A percentile compares a stretch with the other conserved stretches of the same genome.
These are phyloP conservation scores for Penicillium polonicum DNA, from an alignment of 2,329 filamentous ascomycete species.

Conservation along the genomic window DNA sequence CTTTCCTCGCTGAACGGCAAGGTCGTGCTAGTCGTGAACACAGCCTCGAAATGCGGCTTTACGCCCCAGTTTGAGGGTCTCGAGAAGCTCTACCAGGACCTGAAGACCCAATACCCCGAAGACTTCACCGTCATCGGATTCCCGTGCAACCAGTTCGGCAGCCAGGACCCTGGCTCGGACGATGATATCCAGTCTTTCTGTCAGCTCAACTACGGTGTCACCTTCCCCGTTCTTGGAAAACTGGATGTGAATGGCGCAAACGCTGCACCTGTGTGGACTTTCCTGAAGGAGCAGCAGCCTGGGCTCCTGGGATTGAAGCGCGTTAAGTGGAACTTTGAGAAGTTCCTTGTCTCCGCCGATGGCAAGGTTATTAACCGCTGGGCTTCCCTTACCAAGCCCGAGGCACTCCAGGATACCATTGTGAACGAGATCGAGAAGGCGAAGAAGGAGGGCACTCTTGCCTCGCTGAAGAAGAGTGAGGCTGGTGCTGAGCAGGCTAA, in stretches of 20 bases:
- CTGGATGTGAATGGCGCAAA: slow-evolving; percentile 87
- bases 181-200: slow-evolving; percentile 83
- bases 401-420: slow-evolving; percentile 72
- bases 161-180: slow-evolving; percentile 81
- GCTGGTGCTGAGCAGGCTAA: slow-evolving; percentile 25
- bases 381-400: slow-evolving; percentile 85
- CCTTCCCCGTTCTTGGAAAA: slow-evolving; percentile 88
- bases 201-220: slow-evolving; percentile 90
- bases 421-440: slow-evolving; percentile 68
- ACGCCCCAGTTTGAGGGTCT: slow-evolving; percentile 91
- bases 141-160: slow-evolving; percentile 96
- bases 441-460: slow-evolving; percentile 39
- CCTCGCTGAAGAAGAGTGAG: slow-evolving; percentile 21
- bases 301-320: slow-evolving; percentile 84
- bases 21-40: slow-evolving; percentile 95
- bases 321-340: slow-evolving; percentile 99
- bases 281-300: slow-evolving; percentile 68
- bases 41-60: slow-evolving; percentile 97
- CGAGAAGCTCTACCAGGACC: slow-evolving; percentile 80
- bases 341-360: slow-evolving; percentile 86
- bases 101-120: slow-evolving; percentile 68
- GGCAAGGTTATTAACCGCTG: slow-evolving; percentile 82
- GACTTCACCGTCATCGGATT: slow-evolving; percentile 90
- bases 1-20: slow-evolving; percentile 78
- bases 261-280: slow-evolving; percentile 77